Base-by-base conservation (phyloP, 371 early-diverging fungal species). In the Syncephalastrum contaminatum region DNA sequence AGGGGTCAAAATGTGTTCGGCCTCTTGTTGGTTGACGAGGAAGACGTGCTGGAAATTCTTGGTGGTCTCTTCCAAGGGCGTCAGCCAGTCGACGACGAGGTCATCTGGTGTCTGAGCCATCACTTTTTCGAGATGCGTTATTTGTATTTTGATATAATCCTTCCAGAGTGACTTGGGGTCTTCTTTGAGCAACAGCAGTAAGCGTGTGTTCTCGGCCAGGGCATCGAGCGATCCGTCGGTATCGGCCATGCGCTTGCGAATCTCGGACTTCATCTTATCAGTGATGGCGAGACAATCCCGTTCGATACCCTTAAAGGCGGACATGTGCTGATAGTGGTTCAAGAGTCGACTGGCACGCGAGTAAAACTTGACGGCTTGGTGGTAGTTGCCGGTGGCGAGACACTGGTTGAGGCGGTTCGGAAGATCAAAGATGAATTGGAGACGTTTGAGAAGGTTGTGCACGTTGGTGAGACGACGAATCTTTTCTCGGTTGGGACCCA, bases 361-460 rank as follows among this genome's bases (percentile, higher is more conserved):
- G 71, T 93, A 92, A 43, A 84, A 84, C 30, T 74, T 78, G 8
- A 93, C 94, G 0, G 94, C 94, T 39, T 89, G 86, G 2, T 80
- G 70, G 72, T 88, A 88, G 51, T 83, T 70, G 4, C 75, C 75
- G 8, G 67, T 64, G 13, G 77, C 67, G 15, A 91, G 65, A 44
- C 85, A 86, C 39, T 73, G 72, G 18, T 80, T 75, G 19, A 96
- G 73, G 57, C 85, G 73, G 14, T 75, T 77, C 1, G 96, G 96
- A 43, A 96, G 67, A 16, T 92, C 94, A 69, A 89, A 90, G 6
- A 96, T 81, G 59, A 93, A 89, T 68, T 94, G 90, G 41, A 96
- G 80, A 71, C 87, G 82, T 27, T 85, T 80, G 21, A 94, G 66
- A 15, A 89, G 75, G 48, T 80, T 80, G 58, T 92, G 91, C n/a